Base-by-base conservation (phyloP, 2,329 filamentous ascomycete species). In the Aspergillus sp. region DNA sequence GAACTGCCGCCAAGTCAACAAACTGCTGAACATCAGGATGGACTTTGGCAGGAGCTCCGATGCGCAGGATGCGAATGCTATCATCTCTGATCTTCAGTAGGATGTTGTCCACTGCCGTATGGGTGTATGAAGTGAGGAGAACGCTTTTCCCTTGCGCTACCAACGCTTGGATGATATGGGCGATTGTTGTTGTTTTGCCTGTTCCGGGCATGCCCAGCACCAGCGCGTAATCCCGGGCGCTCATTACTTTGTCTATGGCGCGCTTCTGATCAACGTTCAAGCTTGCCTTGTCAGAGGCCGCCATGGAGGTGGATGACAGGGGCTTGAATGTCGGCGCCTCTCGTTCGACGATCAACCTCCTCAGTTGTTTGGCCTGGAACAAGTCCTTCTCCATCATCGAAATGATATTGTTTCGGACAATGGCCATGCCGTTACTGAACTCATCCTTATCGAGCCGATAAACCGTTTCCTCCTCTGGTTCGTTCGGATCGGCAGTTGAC, bases 131-230 rank as follows among this genome's bases (percentile, higher is more conserved):
- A 0, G 91, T 93, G 25, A 98, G 67, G 5, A 98, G 67, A 10
- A 98, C 86, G 35, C 83, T 93, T 63, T 96, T 96, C 8, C 86
- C 82, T 56, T 93, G 84, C 0, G 81, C 78, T 4, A 91, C 81
- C 17, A 98, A 69, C 1, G 89, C 85, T 27, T 85, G 80, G 49
- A 98, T 96, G 46, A 98, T 95, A 55, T 96, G 88, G 4, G 89
- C 86, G 51, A 98, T 96, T 0, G 91, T 98, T 0, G 91, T 98
- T 2, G 91, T 98, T 61, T 98, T 98, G 36, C 91, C 91, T 0
- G 91, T 98, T 5, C 91, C 91, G 2, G 91, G 91, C 91, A 98
- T 98, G 16, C 91, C 91, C 13, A 98, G 74, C 8, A 98, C 88
- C n/a, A 98, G 70, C 5, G 91, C 89, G 58, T 96, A 98, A 62